Percentiles rank a stretch among this genome's conserved stretches.
phyloP scores from a whole-genome alignment of 2,329 filamentous ascomycete genomes.

The Lasiodiplodia theobromae region DNA sequence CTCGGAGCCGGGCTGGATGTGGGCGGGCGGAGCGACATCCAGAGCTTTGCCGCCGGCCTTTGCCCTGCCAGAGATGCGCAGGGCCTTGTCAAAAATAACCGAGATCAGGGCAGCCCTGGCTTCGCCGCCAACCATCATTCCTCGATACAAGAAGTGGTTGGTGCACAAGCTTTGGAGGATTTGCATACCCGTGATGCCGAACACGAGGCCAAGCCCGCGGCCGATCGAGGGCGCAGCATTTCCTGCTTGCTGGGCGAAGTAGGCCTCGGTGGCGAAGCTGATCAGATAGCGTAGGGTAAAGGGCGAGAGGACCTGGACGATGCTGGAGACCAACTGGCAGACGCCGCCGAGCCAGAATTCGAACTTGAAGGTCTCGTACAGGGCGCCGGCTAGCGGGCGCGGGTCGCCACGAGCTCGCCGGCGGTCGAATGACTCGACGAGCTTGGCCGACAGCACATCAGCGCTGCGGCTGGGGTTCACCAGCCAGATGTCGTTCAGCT shows the following conservation, averaged over 20 bases:
- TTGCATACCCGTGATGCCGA: conserved; percentile 89
- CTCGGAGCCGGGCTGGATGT: conserved; percentile 56
- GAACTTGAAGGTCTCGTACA: conserved; percentile 84
- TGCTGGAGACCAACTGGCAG: conserved; percentile 74
- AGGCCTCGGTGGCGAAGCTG: conserved; percentile 81
- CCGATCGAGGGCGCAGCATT: conserved; percentile 71
- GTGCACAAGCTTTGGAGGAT: conserved; percentile 78
- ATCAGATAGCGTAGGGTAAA: conserved; percentile 89
- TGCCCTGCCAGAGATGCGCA: conserved; percentile 86
- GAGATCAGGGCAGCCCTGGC: conserved; percentile 81
- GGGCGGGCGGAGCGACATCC: conserved; percentile 48
- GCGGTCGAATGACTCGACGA: conserved; percentile 73
- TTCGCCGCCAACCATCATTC: conserved; percentile 91
- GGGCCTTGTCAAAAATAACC: conserved; percentile 89
- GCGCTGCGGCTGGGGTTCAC: conserved; percentile 84
- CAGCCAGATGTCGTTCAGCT: conserved; percentile 84
- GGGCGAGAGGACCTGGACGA: conserved; percentile 80
- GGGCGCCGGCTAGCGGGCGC: conserved; percentile 76
- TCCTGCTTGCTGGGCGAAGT: conserved; percentile 63
- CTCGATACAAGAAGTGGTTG: conserved; percentile 91
- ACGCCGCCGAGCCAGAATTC: conserved; percentile 88
- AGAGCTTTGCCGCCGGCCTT: conserved; percentile 76
- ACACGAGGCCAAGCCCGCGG: conserved; percentile 78
- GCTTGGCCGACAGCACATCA: conserved; percentile 70
- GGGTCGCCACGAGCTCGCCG: conserved; percentile 73